Conservation (phyloP, 805 yeast genomes). For the Kurtzmaniella cleridarum region DNA sequence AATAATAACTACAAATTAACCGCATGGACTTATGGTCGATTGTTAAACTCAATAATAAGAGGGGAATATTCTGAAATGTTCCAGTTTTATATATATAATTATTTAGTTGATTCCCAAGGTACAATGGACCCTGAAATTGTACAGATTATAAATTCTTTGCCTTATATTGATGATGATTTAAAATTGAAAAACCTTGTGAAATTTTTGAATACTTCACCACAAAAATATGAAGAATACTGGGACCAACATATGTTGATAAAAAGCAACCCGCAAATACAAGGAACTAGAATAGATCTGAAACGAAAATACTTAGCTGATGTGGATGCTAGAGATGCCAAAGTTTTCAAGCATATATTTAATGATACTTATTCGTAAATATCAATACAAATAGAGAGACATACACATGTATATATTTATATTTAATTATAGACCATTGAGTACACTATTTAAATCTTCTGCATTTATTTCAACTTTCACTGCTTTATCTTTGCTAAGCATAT, state of each 20-base stretch:
- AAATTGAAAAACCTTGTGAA: too few species aligned
- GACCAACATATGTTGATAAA: slow-evolving; percentile 6
- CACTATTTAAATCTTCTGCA: slow-evolving; percentile 32
- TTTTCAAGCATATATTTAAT: slow-evolving; percentile 13
- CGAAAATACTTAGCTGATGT: slow-evolving; percentile 15
- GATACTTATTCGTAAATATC: too few species aligned
- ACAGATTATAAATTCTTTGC: not conserved
- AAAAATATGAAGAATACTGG: slow-evolving; percentile 13
- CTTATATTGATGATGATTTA: not conserved
- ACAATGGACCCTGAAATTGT: not conserved
- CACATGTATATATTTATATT: not conserved
- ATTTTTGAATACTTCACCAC: not conserved
- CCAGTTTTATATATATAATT: slow-evolving; percentile 18
- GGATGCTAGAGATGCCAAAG: slow-evolving; percentile 22
- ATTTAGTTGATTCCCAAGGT: slow-evolving; percentile 12
- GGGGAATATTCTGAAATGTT: slow-evolving; percentile 19
- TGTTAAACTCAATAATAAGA: slow-evolving; percentile 20
- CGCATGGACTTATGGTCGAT: slow-evolving; percentile 13
- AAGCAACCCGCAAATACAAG: slow-evolving; percentile 2
- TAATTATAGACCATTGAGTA: slow-evolving; percentile 13
- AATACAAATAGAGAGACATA: too few species aligned
- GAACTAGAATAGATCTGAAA: slow-evolving; percentile 5
- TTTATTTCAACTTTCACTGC: slow-evolving; percentile 29
- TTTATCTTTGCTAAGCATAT: slow-evolving; percentile 8
- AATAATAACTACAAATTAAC: slow-evolving; percentile 6